Evolutionary conservation across 2,329 filamentous ascomycete species (phyloP).

Genomic region (Pyrenochaeta sp.): DNA sequence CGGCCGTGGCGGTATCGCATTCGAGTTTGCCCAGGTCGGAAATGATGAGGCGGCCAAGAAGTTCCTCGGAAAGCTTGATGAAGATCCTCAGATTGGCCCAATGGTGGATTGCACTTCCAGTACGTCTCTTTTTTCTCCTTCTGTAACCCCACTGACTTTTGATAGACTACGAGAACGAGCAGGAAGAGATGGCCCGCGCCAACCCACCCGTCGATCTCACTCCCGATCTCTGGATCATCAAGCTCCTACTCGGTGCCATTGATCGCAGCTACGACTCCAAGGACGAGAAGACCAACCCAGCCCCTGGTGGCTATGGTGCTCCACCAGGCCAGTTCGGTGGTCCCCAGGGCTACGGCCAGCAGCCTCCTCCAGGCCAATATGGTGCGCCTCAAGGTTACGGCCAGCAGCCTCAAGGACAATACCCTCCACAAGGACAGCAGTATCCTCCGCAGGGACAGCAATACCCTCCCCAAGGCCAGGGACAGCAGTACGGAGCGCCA

Average conservation of each 20-base stretch:
- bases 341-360: slow-evolving; percentile 31
- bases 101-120: slow-evolving; percentile 74
- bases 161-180: slow-evolving; percentile 71
- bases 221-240: slow-evolving; percentile 71
- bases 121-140: slow-evolving; percentile 48
- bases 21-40: slow-evolving; percentile 74
- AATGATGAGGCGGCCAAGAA: slow-evolving; percentile 70
- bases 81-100: slow-evolving; percentile 66
- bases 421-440: slow-evolving; percentile 12
- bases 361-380: slow-evolving; percentile 27
- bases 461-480: slow-evolving; percentile 11
- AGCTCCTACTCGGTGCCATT: slow-evolving; percentile 72
- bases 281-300: slow-evolving; percentile 63
- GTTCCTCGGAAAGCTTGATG: slow-evolving; percentile 70
- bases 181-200: slow-evolving; percentile 69
- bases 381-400: slow-evolving; percentile 13
- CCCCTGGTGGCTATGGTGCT: slow-evolving; percentile 40
- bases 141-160: slow-evolving; percentile 8
- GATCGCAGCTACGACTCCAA: slow-evolving; percentile 71
- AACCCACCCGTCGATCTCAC: slow-evolving; percentile 69
- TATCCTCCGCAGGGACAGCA: slow-evolving; percentile 24
- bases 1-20: slow-evolving; percentile 66
- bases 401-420: slow-evolving; percentile 11
- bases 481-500: slow-evolving; percentile 31
- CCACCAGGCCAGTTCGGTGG: slow-evolving; percentile 42